phyloP scores from a whole-genome alignment of 306 rosid genomes.

The Vigna hirtella region DNA sequence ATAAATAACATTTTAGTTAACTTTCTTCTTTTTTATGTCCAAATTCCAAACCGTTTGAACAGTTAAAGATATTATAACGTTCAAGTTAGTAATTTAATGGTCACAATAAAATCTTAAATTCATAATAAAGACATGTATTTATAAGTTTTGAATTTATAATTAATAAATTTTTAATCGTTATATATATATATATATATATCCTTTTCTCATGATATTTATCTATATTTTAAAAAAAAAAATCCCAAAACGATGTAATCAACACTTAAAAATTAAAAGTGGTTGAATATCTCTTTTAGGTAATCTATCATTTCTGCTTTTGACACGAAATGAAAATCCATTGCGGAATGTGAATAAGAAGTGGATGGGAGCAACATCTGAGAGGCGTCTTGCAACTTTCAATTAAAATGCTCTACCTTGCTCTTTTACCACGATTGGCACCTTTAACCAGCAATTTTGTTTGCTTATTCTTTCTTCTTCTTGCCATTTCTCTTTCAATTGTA shows the following conservation, averaged over 20 bases:
- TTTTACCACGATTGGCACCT: slow-evolving; percentile 23
- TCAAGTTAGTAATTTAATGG: too few species aligned
- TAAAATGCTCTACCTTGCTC: slow-evolving; percentile 9
- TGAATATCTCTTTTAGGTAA: neutral
- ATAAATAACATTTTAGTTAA: too few species aligned
- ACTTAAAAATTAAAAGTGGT: neutral
- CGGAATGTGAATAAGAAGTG: neutral
- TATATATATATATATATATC: too few species aligned
- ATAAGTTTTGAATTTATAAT: too few species aligned
- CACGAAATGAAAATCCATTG: neutral
- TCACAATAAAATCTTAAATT: too few species aligned
- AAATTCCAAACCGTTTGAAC: too few species aligned
- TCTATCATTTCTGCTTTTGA: slow-evolving; percentile 13
- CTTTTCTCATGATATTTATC: too few species aligned
- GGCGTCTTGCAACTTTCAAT: slow-evolving; percentile 1
- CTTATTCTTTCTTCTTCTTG: neutral
- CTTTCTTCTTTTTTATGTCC: too few species aligned
- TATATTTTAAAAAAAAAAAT: too few species aligned
- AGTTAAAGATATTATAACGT: too few species aligned
- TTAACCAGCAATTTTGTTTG: slow-evolving; percentile 14
- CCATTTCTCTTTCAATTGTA: neutral
- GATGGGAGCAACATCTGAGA: slow-evolving; percentile 14
- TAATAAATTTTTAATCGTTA: too few species aligned
- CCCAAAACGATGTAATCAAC: too few species aligned
- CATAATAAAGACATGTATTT: accelerated